Evolutionary conservation across 2,329 filamentous ascomycete species (phyloP).

Genomic region (Claviceps fusiformis): DNA sequence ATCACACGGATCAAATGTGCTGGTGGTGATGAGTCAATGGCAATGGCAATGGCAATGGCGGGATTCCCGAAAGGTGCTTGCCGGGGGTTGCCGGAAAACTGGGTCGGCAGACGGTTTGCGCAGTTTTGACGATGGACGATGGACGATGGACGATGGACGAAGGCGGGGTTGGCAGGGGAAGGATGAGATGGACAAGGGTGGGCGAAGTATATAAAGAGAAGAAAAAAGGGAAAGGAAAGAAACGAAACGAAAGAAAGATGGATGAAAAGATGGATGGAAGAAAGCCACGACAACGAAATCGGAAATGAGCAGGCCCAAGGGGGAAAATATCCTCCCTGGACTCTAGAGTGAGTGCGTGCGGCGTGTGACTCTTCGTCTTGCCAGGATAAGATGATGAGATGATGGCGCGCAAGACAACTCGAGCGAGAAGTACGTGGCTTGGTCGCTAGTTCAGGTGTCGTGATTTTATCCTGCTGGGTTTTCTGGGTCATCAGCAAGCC

Average conservation of each 20-base stretch:
- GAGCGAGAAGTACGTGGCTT: constrained; percentile 1
- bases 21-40: background rate
- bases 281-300: background rate
- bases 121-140: too few species aligned
- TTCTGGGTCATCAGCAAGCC: constrained; percentile 6
- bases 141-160: too few species aligned
- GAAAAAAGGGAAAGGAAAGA: background rate
- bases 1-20: background rate
- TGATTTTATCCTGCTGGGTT: constrained; percentile 1
- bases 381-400: constrained; percentile 1
- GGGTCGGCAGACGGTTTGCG: background rate
- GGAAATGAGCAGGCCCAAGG: background rate
- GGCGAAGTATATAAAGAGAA: background rate
- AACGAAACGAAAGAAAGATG: background rate
- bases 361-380: constrained; percentile 2
- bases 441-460: constrained; percentile 2
- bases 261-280: too few species aligned
- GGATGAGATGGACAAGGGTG: background rate
- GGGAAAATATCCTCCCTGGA: background rate
- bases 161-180: background rate
- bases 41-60: background rate
- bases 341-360: too few species aligned
- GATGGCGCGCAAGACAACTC: background rate
- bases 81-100: background rate
- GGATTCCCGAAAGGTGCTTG: background rate